Conservation (phyloP, 2,329 filamentous ascomycete species). For the Zymoseptoria passerinii region DNA sequence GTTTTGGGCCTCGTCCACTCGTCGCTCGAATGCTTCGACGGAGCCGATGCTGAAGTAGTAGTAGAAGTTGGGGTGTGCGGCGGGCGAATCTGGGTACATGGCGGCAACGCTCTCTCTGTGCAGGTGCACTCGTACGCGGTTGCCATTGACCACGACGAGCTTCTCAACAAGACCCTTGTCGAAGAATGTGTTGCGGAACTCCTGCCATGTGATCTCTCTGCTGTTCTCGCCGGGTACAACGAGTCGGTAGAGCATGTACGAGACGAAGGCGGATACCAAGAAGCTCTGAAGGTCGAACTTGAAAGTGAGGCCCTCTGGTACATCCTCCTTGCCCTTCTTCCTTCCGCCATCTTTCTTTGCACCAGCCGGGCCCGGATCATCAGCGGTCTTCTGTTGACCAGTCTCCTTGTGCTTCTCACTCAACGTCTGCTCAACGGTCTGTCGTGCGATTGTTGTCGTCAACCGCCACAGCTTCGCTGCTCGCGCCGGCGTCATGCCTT, state of each 20-base stretch:
- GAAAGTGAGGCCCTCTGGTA: constrained; percentile 13
- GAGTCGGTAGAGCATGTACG: constrained; percentile 55
- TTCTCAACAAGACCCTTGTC: constrained; percentile 95
- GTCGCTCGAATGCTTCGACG: constrained; percentile 82
- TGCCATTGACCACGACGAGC: constrained; percentile 69
- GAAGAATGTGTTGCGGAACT: constrained; percentile 85
- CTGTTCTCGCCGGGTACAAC: constrained; percentile 58
- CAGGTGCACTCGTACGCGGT: constrained; percentile 70
- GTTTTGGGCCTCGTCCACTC: constrained; percentile 77
- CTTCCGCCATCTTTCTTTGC: constrained; percentile 30
- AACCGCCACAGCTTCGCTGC: constrained; percentile 54
- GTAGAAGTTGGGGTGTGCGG: constrained; percentile 59
- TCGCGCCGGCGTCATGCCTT: constrained; percentile 51
- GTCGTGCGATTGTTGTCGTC: constrained; percentile 48
- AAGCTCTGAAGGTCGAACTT: constrained; percentile 49
- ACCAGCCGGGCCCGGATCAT: constrained; percentile 36
- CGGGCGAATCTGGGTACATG: constrained; percentile 68
- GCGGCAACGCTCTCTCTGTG: constrained; percentile 64
- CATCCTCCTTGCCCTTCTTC: constrained; percentile 34
- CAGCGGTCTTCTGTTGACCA: constrained; percentile 38
- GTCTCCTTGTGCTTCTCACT: constrained; percentile 22
- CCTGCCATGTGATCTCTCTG: constrained; percentile 93
- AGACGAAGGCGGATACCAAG: constrained; percentile 50
- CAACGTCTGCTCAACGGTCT: constrained; percentile 37
- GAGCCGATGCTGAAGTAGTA: constrained; percentile 97